Percentiles rank a stretch among this genome's conserved stretches.
Conservation (phyloP, 805 yeast genomes). For the Candida coquimbonensis region DNA sequence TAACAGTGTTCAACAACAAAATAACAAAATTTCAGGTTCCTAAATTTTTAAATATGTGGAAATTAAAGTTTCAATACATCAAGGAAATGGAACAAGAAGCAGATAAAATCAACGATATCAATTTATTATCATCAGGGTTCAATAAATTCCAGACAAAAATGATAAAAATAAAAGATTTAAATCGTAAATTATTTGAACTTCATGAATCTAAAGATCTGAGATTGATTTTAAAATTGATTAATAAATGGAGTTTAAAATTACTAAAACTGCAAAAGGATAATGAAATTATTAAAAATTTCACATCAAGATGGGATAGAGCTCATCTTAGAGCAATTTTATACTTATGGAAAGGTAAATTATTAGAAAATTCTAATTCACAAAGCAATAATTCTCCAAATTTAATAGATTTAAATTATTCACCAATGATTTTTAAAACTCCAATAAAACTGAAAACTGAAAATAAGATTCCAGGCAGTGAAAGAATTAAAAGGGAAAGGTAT, state of each 20-base stretch:
- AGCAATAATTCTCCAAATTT: neutral
- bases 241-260: slow-evolving; percentile 28
- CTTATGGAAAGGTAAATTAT: slow-evolving; percentile 27
- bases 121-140: slow-evolving; percentile 20
- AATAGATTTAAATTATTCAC: slow-evolving; percentile 15
- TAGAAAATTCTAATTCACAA: neutral
- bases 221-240: slow-evolving; percentile 21
- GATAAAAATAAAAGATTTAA: slow-evolving; percentile 12
- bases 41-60: slow-evolving; percentile 14
- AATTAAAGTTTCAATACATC: slow-evolving; percentile 3
- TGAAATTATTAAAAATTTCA: slow-evolving; percentile 26
- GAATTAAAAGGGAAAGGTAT: slow-evolving; percentile 27
- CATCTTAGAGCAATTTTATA: slow-evolving; percentile 28
- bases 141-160: slow-evolving; percentile 18
- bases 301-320: slow-evolving; percentile 34
- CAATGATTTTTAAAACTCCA: slow-evolving; percentile 16
- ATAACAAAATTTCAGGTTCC: neutral
- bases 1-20: slow-evolving; percentile 5
- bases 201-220: slow-evolving; percentile 20
- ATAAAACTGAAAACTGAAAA: slow-evolving; percentile 8
- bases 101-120: slow-evolving; percentile 18
- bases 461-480: slow-evolving; percentile 30
- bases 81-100: slow-evolving; percentile 16
- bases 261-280: slow-evolving; percentile 29
- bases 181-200: slow-evolving; percentile 12